Evolutionary conservation across 768 basidiomycete genomes (phyloP).

Genomic region (Podaxis mareebaensis): DNA sequence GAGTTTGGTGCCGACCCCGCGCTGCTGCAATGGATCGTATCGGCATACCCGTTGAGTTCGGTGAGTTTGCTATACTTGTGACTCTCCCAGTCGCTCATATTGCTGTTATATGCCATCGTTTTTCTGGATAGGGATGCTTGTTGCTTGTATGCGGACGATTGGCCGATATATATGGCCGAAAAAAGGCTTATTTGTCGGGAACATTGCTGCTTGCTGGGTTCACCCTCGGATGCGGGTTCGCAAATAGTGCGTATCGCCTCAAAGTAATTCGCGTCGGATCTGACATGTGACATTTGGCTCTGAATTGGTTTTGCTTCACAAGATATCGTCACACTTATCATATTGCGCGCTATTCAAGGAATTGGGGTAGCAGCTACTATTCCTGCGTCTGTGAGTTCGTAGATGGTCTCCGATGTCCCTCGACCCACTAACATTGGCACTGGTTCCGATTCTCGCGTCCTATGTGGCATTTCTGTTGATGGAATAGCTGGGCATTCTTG

Average conservation of each 20-base stretch:
- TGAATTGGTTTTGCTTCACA: neutral
- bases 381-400: conserved; percentile 56
- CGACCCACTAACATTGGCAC: neutral
- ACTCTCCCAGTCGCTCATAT: neutral
- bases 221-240: conserved; percentile 66
- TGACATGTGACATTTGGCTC: conserved; percentile 33
- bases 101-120: neutral
- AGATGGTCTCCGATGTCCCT: neutral
- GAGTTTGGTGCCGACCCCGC: conserved; percentile 50
- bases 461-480: neutral
- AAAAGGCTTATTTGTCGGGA: conserved; percentile 64
- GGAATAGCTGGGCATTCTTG: conserved; percentile 74
- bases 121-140: conserved; percentile 61
- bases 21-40: conserved; percentile 64
- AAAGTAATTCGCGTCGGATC: neutral
- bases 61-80: conserved; percentile 30
- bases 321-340: conserved; percentile 71
- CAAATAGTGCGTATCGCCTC: conserved; percentile 37
- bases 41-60: conserved; percentile 67
- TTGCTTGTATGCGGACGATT: conserved; percentile 75
- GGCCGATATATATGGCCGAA: conserved; percentile 79
- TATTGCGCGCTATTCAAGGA: conserved; percentile 75
- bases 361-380: conserved; percentile 77
- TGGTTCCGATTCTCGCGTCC: neutral
- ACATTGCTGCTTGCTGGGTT: conserved; percentile 53